Evolutionary conservation across 208 protist species (phyloP).

Genomic region (Leishmania lainsoni): DNA sequence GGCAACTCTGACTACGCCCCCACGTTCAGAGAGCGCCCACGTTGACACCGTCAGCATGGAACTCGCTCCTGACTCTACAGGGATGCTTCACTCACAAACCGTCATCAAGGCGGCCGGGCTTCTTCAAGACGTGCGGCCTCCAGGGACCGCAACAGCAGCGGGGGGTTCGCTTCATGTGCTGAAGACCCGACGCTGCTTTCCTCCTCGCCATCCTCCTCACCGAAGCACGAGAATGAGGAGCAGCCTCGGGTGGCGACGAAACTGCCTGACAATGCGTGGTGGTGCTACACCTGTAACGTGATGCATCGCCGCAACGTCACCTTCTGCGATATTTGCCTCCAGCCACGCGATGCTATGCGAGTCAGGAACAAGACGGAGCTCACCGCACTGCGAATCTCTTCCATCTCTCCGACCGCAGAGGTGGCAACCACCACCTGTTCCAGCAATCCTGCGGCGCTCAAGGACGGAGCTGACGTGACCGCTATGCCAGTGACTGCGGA

Average conservation of each 20-base stretch:
- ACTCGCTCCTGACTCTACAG: background rate
- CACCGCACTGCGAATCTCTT: background rate
- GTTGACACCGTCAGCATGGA: background rate
- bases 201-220: too few species aligned
- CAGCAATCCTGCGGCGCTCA: background rate
- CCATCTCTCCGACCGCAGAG: background rate
- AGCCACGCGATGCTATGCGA: slow-evolving; percentile 27
- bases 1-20: too few species aligned
- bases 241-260: slow-evolving; percentile 6
- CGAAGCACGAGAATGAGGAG: background rate
- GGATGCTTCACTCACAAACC: slow-evolving; percentile 4
- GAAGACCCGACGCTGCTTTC: background rate
- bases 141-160: background rate
- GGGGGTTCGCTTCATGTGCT: background rate
- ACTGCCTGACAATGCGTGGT: slow-evolving; percentile 57
- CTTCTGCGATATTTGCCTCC: slow-evolving; percentile 89
- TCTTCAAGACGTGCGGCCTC: background rate
- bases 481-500: slow-evolving; percentile 15
- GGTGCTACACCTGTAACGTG: slow-evolving; percentile 78
- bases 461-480: background rate
- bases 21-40: background rate
- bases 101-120: background rate
- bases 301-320: slow-evolving; percentile 72
- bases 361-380: slow-evolving; percentile 1
- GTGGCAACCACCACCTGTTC: background rate